Conservation (phyloP, 208 protist species). For the Phytomonas sp. region DNA sequence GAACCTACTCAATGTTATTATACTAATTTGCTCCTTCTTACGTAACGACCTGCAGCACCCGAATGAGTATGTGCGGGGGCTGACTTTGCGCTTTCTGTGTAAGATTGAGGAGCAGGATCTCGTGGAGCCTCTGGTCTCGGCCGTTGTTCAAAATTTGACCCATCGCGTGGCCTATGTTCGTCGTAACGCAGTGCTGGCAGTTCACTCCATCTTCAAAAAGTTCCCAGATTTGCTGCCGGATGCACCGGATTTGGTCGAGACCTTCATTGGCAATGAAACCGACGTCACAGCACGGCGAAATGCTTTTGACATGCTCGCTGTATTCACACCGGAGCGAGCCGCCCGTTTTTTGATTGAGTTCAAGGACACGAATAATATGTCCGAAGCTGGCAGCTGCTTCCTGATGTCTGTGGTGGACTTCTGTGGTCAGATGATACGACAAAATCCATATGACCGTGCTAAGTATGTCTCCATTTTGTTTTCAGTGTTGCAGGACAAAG, state of each 20-base stretch:
- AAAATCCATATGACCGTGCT: constrained; percentile 81
- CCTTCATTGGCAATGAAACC: constrained; percentile 78
- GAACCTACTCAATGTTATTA: constrained; percentile 96
- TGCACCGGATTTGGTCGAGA: constrained; percentile 94
- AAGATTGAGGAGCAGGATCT: constrained; percentile 95
- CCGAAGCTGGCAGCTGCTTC: constrained; percentile 88
- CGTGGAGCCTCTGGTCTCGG: constrained; percentile 95
- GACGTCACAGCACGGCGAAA: constrained; percentile 94
- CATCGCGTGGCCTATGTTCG: constrained; percentile 95
- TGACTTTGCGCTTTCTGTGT: constrained; percentile 97
- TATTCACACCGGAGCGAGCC: constrained; percentile 91
- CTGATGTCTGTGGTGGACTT: constrained; percentile 87
- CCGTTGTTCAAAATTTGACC: constrained; percentile 91
- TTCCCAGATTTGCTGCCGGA: constrained; percentile 96
- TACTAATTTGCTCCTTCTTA: constrained; percentile 96
- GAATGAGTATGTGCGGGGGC: constrained; percentile 97
- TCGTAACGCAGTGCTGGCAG: constrained; percentile 95
- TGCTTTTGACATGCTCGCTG: constrained; percentile 97
- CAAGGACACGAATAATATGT: constrained; percentile 77
- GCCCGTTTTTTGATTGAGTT: constrained; percentile 86
- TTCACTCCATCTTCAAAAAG: constrained; percentile 91
- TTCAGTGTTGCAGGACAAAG: constrained; percentile 90
- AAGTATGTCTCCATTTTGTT: constrained; percentile 95
- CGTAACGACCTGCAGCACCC: constrained; percentile 95
- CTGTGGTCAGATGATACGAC: constrained; percentile 67